Percentiles rank a stretch among this genome's conserved stretches.
Evolutionary conservation across 345 rosid genomes (phyloP).

Genomic region (Eutrema japonicum): DNA sequence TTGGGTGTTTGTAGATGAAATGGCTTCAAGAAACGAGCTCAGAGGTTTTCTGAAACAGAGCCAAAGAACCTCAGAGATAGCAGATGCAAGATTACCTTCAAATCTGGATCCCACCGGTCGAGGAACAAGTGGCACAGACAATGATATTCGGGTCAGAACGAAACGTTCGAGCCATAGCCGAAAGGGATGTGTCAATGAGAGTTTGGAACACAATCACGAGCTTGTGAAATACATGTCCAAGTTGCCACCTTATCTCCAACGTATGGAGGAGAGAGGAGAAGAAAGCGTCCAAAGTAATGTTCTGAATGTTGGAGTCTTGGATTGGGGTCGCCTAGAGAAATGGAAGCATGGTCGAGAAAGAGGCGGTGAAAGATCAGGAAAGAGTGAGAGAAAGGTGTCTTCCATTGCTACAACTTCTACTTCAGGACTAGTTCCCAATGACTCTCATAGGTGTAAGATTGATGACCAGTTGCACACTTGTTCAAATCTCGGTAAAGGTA

Average conservation of each 20-base stretch:
- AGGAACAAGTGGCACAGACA: slow-evolving; percentile 30
- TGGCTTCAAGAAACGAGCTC: slow-evolving; percentile 46
- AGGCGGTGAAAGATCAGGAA: slow-evolving; percentile 34
- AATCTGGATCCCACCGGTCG: slow-evolving; percentile 41
- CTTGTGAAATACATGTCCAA: slow-evolving; percentile 79
- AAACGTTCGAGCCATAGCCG: slow-evolving; percentile 43
- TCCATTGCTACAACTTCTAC: slow-evolving; percentile 17
- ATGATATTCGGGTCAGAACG: slow-evolving; percentile 37
- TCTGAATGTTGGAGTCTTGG: slow-evolving; percentile 87
- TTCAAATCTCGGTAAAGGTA: slow-evolving; percentile 44
- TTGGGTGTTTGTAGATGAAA: slow-evolving; percentile 29
- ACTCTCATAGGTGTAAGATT: slow-evolving; percentile 29
- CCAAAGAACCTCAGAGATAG: slow-evolving; percentile 41
- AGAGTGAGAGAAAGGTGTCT: slow-evolving; percentile 42
- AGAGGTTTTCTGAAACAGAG: slow-evolving; percentile 48
- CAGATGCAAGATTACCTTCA: slow-evolving; percentile 42
- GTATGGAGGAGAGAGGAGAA: slow-evolving; percentile 52
- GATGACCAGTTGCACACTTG: slow-evolving; percentile 36
- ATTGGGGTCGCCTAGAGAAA: slow-evolving; percentile 74
- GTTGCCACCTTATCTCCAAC: slow-evolving; percentile 77
- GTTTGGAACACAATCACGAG: slow-evolving; percentile 57
- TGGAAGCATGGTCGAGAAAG: slow-evolving; percentile 53
- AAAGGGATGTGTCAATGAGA: slow-evolving; percentile 41
- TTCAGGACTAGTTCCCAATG: slow-evolving; percentile 43
- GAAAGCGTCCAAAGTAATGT: slow-evolving; percentile 63